Conservation (phyloP, 2,329 filamentous ascomycete genomes). For the Exserohilum turcica region DNA sequence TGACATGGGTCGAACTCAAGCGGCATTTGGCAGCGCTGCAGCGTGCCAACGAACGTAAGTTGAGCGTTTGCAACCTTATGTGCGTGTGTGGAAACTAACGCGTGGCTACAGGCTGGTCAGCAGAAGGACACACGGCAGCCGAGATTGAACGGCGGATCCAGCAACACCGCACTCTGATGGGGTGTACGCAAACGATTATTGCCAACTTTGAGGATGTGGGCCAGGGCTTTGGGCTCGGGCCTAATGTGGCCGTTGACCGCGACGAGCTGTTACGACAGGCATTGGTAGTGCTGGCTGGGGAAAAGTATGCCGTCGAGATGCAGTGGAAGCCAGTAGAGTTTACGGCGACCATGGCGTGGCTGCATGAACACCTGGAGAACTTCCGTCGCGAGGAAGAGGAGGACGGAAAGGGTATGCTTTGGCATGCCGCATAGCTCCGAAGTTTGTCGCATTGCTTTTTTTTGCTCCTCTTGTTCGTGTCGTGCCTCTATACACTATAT, state of each 20-base stretch:
- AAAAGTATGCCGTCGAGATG: conserved; percentile 40
- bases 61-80: neutral
- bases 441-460: neutral
- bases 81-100: conserved; percentile 10
- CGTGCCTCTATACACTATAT: conserved; percentile 2
- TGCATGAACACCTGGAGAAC: conserved; percentile 33
- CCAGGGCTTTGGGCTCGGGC: conserved; percentile 28
- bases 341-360: conserved; percentile 35
- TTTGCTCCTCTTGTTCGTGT: no score
- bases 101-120: conserved; percentile 35
- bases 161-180: conserved; percentile 43
- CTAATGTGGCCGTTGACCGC: conserved; percentile 25
- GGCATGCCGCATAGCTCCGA: conserved; percentile 31
- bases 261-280: conserved; percentile 44
- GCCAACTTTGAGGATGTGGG: conserved; percentile 40
- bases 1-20: conserved; percentile 45
- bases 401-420: conserved; percentile 32
- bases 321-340: conserved; percentile 42
- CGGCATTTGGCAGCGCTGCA: conserved; percentile 43
- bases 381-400: conserved; percentile 38
- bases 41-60: conserved; percentile 40
- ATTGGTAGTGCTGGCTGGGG: conserved; percentile 39
- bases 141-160: conserved; percentile 42
- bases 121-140: conserved; percentile 33
- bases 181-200: conserved; percentile 39